Conservation (phyloP, 306 rosid genomes). For the Cicer pinnatifidum region DNA sequence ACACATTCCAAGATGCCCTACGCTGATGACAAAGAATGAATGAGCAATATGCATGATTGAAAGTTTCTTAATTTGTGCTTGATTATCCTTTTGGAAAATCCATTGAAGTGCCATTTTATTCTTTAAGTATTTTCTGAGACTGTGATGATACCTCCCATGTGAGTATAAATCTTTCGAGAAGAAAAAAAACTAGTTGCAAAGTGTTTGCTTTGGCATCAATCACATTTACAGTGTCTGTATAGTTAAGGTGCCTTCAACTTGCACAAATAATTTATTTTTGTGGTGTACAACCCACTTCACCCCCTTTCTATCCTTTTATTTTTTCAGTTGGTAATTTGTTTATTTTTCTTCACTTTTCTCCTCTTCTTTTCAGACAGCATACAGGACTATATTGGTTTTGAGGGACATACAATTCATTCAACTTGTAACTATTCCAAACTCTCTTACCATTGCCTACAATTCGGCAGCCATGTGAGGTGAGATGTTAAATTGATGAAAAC, state of each 20-base stretch:
- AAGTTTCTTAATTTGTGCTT: constrained; percentile 30
- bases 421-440: constrained; percentile 56
- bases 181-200: constrained; percentile 31
- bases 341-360: constrained; percentile 1
- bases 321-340: constrained; percentile 19
- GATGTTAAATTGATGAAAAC: constrained; percentile 26
- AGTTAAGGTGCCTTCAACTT: constrained; percentile 12
- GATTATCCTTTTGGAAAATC: constrained; percentile 30
- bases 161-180: constrained; percentile 13
- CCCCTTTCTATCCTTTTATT: constrained; percentile 11
- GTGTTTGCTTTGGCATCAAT: constrained; percentile 23
- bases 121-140: constrained; percentile 15
- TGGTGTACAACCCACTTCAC: constrained; percentile 25
- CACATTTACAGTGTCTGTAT: constrained; percentile 21
- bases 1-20: constrained; percentile 14
- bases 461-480: constrained; percentile 72
- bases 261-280: neutral
- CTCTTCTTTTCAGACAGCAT: constrained; percentile 57
- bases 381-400: constrained; percentile 58
- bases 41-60: constrained; percentile 26
- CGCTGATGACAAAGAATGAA: constrained; percentile 24
- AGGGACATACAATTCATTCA: constrained; percentile 42
- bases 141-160: neutral
- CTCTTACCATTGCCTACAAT: constrained; percentile 67
- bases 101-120: constrained; percentile 14